Percentiles rank a stretch among this genome's conserved stretches.
Evolutionary conservation across 1,139 yeast species (phyloP).

Genomic region (Geotrichum cucujoidarum): DNA sequence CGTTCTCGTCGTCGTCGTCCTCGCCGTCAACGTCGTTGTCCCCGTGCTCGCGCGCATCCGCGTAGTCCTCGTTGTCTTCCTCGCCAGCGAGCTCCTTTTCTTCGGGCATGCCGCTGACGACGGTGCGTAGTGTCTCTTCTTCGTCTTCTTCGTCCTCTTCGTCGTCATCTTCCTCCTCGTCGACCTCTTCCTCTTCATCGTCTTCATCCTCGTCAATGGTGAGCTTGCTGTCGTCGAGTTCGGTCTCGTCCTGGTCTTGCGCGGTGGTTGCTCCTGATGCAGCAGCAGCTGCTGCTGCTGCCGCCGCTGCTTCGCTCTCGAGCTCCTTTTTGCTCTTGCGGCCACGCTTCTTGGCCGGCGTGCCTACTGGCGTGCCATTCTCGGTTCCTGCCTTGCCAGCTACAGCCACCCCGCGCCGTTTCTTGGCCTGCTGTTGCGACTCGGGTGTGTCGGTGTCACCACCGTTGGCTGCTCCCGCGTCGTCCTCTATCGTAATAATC

Average conservation of each 20-base stretch:
- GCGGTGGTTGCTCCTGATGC: no score
- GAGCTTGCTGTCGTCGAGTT: conserved; percentile 15
- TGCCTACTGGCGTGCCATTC: not conserved
- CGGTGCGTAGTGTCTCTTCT: conserved; percentile 13
- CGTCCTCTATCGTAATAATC: conserved; percentile 1
- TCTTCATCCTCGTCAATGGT: conserved; percentile 5
- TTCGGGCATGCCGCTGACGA: conserved; percentile 18
- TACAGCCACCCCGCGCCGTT: conserved; percentile 3
- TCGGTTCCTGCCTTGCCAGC: not conserved
- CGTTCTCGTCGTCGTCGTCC: conserved; percentile 14
- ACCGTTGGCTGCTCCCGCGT: conserved; percentile 1
- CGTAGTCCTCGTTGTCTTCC: conserved; percentile 4
- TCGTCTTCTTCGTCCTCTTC: conserved; percentile 14
- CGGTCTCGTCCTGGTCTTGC: conserved; percentile 1
- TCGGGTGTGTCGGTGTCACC: not conserved
- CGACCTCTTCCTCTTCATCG: conserved; percentile 20
- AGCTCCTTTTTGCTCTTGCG: conserved; percentile 13
- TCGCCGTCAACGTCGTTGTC: conserved; percentile 19
- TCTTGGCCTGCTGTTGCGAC: conserved; percentile 5
- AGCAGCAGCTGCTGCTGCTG: conserved; percentile 1
- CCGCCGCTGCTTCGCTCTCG: conserved; percentile 4
- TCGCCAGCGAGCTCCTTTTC: conserved; percentile 19
- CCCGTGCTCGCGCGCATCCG: conserved; percentile 10
- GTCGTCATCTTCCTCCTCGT: conserved; percentile 22
- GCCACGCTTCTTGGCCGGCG: conserved; percentile 14